phyloP scores from a whole-genome alignment of 495 filamentous ascomycete species.

The Staphylotrichum tortipilum region DNA sequence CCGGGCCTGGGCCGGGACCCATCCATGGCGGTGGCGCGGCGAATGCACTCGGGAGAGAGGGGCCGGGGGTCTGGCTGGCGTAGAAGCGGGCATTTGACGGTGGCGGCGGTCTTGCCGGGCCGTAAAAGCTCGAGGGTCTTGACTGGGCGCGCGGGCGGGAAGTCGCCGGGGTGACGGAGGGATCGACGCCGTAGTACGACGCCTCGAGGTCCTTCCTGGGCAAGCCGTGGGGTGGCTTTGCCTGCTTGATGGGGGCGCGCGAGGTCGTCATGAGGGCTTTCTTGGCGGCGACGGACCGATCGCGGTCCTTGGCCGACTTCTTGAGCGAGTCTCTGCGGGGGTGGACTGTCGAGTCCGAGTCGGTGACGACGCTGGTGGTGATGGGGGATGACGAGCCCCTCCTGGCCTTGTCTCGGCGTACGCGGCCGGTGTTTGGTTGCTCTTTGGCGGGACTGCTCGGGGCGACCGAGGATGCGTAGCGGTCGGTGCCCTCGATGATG shows the following conservation, averaged over 20 bases:
- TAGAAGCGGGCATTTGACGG: slow-evolving; percentile 22
- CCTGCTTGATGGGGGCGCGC: slow-evolving; percentile 21
- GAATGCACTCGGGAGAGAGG: slow-evolving; percentile 8
- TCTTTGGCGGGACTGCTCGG: slow-evolving; percentile 35
- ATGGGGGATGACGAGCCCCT: slow-evolving; percentile 27
- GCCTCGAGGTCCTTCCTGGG: slow-evolving; percentile 26
- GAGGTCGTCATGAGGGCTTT: slow-evolving; percentile 22
- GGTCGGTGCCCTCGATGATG: slow-evolving; percentile 30
- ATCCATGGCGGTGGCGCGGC: slow-evolving; percentile 12
- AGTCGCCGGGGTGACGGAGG: slow-evolving; percentile 23
- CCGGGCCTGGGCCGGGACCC: slow-evolving; percentile 7
- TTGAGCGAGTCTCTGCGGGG: slow-evolving; percentile 20
- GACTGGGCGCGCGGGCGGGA: slow-evolving; percentile 35
- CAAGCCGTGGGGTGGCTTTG: slow-evolving; percentile 20
- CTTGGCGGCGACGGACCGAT: slow-evolving; percentile 19
- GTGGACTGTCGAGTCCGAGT: slow-evolving; percentile 38
- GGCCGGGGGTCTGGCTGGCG: slow-evolving; percentile 10
- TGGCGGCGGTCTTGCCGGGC: slow-evolving; percentile 22
- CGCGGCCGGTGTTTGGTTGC: slow-evolving; percentile 37
- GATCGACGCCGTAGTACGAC: slow-evolving; percentile 32
- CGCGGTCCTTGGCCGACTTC: slow-evolving; percentile 26
- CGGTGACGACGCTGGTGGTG: slow-evolving; percentile 26
- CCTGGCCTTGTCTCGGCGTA: slow-evolving; percentile 28
- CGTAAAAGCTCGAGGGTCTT: slow-evolving; percentile 34
- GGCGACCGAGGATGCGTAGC: slow-evolving; percentile 29